Base-by-base conservation (phyloP, 345 rosid species). In the Arabis hirsuta region DNA sequence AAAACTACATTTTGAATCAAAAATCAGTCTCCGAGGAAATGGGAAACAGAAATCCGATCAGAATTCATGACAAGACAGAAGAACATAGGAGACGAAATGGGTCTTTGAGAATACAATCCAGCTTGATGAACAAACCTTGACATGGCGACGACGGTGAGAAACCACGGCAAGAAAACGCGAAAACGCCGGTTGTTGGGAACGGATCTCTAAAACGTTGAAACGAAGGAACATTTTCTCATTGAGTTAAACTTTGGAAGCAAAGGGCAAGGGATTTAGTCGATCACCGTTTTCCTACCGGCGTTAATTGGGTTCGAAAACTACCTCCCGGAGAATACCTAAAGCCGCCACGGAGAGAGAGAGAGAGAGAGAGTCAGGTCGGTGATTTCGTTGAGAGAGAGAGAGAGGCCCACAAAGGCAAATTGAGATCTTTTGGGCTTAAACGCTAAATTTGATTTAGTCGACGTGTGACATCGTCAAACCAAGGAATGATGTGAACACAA, bases 141-240 rank as follows among this genome's bases (percentile, higher is more conserved):
- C 80, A 76, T 76, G 66, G 34, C 72, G 71, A 26, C 6, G 69
- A 68, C 4, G 69, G 29, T 8, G 79, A 52, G 73, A 51, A 59
- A 59, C 32, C n/a, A 58, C n/a, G 41, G 68, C 0, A 11, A 27
- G 64, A 47, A 47, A 63, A 63, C 13, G 75, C 19, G 67, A 32
- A 70, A 64, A 63, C 61, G 55, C 4, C 9, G 59, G 5, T 61
- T 22, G 47, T 22, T 46, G 60, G 31, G 42, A 50, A 32, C 48
- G 61, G 76, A 70, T 70, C 67, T 76, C 41, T 76, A 76, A 56
- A 58, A 48, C 72, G 71, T 69, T 39, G 7, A 12, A 19, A 41
- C 12, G 6, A 22, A 64, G 62, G 55, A 64, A 67, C 80, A 76
- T 76, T 71, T 76, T 76, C 80, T 76, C 80, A 76, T 76, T 24